phyloP scores from a whole-genome alignment of 306 rosid species.

The Sicyos edulis region DNA sequence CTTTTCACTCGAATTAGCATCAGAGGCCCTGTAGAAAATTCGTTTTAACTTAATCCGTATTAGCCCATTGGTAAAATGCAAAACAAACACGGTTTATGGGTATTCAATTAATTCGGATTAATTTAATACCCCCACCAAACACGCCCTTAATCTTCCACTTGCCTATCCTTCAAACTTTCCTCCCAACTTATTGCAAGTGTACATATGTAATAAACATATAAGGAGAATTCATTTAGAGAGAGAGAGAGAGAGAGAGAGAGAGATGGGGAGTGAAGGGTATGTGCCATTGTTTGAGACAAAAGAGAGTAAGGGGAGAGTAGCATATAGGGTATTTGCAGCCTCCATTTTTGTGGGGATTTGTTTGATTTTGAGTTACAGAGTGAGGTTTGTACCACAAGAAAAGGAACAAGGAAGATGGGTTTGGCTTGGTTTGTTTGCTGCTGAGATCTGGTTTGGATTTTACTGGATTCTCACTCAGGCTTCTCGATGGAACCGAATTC shows the following conservation, averaged over 20 bases:
- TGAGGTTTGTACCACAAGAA: conserved; percentile 29
- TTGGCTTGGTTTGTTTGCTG: conserved; percentile 53
- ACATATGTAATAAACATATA: not conserved
- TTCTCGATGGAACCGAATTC: conserved; percentile 49
- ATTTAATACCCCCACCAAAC: no score
- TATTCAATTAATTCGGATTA: no score
- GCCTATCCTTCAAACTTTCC: no score
- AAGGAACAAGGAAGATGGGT: conserved; percentile 42
- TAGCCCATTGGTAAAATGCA: no score
- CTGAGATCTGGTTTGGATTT: conserved; percentile 77
- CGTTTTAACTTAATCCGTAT: no score
- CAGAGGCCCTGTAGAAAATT: no score
- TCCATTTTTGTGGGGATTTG: conserved; percentile 47
- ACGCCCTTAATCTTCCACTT: no score
- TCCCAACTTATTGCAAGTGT: not conserved
- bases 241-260: conserved; percentile 15
- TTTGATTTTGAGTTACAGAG: conserved; percentile 53
- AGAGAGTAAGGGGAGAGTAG: conserved; percentile 33
- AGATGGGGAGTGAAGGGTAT: conserved; percentile 22
- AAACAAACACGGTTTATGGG: no score
- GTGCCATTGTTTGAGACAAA: conserved; percentile 51
- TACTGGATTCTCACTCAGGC: conserved; percentile 74
- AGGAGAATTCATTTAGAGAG: not conserved
- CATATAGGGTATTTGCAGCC: conserved; percentile 38
- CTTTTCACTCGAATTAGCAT: no score